Evolutionary conservation across 768 basidiomycete species (phyloP).

Genomic region (Naganishia kalamii): DNA sequence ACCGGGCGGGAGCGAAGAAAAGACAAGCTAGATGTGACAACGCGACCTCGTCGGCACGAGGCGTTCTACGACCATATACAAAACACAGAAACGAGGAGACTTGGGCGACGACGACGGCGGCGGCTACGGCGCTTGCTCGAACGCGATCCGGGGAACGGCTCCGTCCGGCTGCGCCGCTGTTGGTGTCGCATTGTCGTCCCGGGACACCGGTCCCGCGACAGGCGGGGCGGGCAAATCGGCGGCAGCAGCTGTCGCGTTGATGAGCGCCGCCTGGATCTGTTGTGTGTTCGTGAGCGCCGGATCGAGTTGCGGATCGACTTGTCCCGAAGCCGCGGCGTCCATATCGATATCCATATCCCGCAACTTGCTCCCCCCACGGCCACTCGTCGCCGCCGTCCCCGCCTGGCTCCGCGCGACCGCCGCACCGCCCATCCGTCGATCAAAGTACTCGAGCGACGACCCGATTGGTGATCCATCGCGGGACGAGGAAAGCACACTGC

Average conservation of each 20-base stretch:
- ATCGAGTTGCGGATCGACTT: background rate
- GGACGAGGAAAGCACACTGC: conserved; percentile 1
- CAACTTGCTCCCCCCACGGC: conserved; percentile 7
- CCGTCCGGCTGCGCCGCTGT: background rate
- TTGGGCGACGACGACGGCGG: background rate
- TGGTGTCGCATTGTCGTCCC: background rate
- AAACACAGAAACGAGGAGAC: background rate
- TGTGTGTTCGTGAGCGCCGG: background rate
- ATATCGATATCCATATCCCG: conserved; percentile 13
- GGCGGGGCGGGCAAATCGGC: background rate
- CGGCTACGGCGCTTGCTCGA: background rate
- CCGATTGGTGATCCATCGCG: conserved; percentile 9
- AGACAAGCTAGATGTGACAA: conserved; percentile 10
- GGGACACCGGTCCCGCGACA: too few relatives aligned
- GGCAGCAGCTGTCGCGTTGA: background rate
- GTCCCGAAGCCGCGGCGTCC: background rate
- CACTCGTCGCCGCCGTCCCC: background rate
- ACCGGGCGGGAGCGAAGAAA: background rate
- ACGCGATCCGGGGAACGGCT: background rate
- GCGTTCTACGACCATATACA: background rate
- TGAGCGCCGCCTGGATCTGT: background rate
- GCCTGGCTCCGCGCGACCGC: background rate
- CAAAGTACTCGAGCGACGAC: conserved; percentile 1
- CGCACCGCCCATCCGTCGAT: conserved; percentile 6
- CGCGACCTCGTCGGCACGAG: background rate